Conservation (phyloP, 768 basidiomycete species). For the Pilatotrama ljubarskyi region DNA sequence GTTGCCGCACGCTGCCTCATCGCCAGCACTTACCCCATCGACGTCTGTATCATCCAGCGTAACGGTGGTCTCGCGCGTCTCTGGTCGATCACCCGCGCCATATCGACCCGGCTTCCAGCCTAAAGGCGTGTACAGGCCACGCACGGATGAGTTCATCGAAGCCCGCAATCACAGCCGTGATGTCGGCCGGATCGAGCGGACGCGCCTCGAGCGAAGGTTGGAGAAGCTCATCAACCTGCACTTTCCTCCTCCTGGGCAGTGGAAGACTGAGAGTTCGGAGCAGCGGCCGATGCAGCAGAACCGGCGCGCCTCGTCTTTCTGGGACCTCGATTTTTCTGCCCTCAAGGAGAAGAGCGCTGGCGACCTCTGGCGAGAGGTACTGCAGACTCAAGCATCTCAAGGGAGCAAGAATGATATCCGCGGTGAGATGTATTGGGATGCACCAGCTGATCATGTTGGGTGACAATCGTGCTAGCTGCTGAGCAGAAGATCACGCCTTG, state of each 20-base stretch:
- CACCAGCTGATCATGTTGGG: not conserved
- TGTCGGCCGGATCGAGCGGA: constrained; percentile 69
- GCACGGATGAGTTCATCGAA: constrained; percentile 80
- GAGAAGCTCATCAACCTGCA: constrained; percentile 84
- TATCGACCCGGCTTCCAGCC: constrained; percentile 96
- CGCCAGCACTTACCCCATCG: constrained; percentile 22
- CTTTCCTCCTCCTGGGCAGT: constrained; percentile 44
- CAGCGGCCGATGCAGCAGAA: constrained; percentile 24
- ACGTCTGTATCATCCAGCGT: constrained; percentile 17
- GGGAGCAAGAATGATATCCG: constrained; percentile 63
- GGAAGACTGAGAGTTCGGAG: constrained; percentile 12
- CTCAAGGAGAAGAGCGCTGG: constrained; percentile 64
- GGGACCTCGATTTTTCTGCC: constrained; percentile 63
- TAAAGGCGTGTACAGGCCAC: constrained; percentile 73
- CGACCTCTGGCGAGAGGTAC: constrained; percentile 70
- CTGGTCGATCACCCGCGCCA: constrained; percentile 44
- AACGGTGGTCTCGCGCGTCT: constrained; percentile 24
- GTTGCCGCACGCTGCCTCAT: constrained; percentile 1
- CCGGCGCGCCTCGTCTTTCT: constrained; percentile 64
- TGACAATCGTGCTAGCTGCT: constrained; percentile 45
- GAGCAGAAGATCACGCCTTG: constrained; percentile 96
- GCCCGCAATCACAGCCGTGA: constrained; percentile 41
- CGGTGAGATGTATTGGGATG: constrained; percentile 43
- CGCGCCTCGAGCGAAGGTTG: constrained; percentile 80
- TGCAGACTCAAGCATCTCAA: constrained; percentile 42